Evolutionary conservation across 441 rosid genomes (phyloP).

Genomic region (Erodium trifolium): DNA sequence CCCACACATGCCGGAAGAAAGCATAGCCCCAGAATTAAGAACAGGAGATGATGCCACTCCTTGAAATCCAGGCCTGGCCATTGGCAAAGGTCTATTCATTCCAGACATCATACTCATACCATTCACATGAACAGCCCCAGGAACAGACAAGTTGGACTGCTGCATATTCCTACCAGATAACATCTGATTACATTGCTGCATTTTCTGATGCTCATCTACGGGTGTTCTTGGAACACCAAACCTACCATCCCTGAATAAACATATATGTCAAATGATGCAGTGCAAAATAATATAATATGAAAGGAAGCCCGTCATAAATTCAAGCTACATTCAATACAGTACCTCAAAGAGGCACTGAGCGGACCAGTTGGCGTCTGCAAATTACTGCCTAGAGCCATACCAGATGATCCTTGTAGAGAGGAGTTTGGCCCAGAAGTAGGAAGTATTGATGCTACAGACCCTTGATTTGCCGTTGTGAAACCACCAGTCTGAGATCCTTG

Average conservation of each 20-base stretch:
- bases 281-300: slow-evolving; percentile 16
- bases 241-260: slow-evolving; percentile 61
- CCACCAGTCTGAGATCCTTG: slow-evolving; percentile 53
- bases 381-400: slow-evolving; percentile 49
- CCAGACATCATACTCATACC: slow-evolving; percentile 62
- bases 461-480: slow-evolving; percentile 59
- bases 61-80: slow-evolving; percentile 76
- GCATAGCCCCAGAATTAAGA: slow-evolving; percentile 38
- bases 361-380: slow-evolving; percentile 53
- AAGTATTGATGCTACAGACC: slow-evolving; percentile 48
- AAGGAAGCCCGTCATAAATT: slow-evolving; percentile 12
- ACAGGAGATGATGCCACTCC: slow-evolving; percentile 64
- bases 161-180: slow-evolving; percentile 58
- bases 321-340: slow-evolving; percentile 16
- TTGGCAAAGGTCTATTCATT: slow-evolving; percentile 60
- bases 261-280: slow-evolving; percentile 13
- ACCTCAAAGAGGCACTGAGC: slow-evolving; percentile 67
- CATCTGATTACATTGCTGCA: slow-evolving; percentile 69
- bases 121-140: slow-evolving; percentile 62
- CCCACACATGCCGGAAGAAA: slow-evolving; percentile 35
- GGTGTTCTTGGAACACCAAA: slow-evolving; percentile 61
- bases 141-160: slow-evolving; percentile 63
- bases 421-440: slow-evolving; percentile 58
- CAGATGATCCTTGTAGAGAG: slow-evolving; percentile 57
- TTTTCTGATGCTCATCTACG: slow-evolving; percentile 77